Evolutionary conservation across 2,329 filamentous ascomycete genomes (phyloP).

Genomic region (Penicillium sp.): DNA sequence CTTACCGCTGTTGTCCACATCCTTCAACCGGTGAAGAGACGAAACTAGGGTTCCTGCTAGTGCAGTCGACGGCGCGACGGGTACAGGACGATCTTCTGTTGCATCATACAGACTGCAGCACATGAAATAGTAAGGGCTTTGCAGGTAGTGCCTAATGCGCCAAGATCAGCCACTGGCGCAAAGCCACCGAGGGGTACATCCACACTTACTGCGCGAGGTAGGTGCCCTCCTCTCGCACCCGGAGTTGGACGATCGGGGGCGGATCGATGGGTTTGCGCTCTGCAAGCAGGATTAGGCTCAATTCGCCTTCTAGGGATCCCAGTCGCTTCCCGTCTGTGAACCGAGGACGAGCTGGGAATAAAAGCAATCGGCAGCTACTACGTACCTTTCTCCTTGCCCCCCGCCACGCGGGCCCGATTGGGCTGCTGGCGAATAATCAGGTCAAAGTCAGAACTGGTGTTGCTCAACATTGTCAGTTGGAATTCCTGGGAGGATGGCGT

Average conservation of each 20-base stretch:
- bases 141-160: conserved; percentile 53
- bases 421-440: conserved; percentile 65
- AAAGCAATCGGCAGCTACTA: not conserved
- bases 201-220: conserved; percentile 59
- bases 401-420: conserved; percentile 62
- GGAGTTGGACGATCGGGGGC: conserved; percentile 75
- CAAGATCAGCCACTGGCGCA: conserved; percentile 15
- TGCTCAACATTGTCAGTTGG: conserved; percentile 41
- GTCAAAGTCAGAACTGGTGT: conserved; percentile 53
- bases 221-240: conserved; percentile 45
- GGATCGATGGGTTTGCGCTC: conserved; percentile 82
- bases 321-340: not conserved
- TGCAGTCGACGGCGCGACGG: conserved; percentile 49
- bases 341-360: not conserved
- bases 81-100: conserved; percentile 45
- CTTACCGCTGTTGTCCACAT: conserved; percentile 63
- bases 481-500: conserved; percentile 29
- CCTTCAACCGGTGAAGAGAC: conserved; percentile 76
- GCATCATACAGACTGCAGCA: conserved; percentile 54
- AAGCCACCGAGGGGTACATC: conserved; percentile 2
- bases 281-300: conserved; percentile 31
- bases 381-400: conserved; percentile 71
- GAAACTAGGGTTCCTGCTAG: conserved; percentile 72
- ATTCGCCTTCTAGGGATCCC: not conserved
- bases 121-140: conserved; percentile 64